phyloP scores from a whole-genome alignment of 768 basidiomycete species.

The Mycena vitilis region DNA sequence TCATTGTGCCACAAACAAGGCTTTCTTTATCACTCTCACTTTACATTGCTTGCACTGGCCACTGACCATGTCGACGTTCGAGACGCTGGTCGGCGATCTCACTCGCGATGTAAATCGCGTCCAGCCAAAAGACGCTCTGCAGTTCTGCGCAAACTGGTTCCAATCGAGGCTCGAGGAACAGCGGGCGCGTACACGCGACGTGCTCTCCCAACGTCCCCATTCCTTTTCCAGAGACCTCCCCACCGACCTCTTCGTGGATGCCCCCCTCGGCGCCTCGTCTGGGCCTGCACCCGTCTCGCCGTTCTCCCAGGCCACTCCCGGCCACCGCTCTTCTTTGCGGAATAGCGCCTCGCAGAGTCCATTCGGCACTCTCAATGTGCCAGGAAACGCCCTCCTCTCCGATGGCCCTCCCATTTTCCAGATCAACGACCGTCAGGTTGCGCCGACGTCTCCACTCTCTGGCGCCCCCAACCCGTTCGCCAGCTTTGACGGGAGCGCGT shows the following conservation, averaged over 20 bases:
- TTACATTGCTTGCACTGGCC: conserved; percentile 9
- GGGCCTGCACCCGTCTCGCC: conserved; percentile 63
- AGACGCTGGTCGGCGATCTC: conserved; percentile 84
- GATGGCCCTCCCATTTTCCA: conserved; percentile 68
- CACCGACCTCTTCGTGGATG: conserved; percentile 69
- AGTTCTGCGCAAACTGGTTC: conserved; percentile 96
- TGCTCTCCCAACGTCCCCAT: conserved; percentile 63
- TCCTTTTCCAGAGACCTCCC: conserved; percentile 66
- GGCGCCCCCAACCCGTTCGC: conserved; percentile 59
- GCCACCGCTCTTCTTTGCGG: conserved; percentile 67
- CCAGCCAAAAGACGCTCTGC: conserved; percentile 91
- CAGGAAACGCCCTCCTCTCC: conserved; percentile 81
- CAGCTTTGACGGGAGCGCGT: conserved; percentile 61
- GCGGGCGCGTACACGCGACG: conserved; percentile 76
- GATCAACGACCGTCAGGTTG: conserved; percentile 67
- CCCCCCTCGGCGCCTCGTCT: conserved; percentile 47
- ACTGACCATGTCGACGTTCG: conserved; percentile 75
- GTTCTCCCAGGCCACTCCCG: conserved; percentile 60
- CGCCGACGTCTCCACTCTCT: conserved; percentile 70
- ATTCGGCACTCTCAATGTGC: conserved; percentile 84
- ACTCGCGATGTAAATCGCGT: conserved; percentile 87
- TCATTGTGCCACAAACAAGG: too few relatives aligned
- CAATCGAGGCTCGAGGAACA: conserved; percentile 89
- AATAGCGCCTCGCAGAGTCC: conserved; percentile 70
- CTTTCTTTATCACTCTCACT: conserved; percentile 3